Percentiles rank a stretch among this genome's conserved stretches.
These are phyloP conservation scores for Coemansia sp. DNA, from an alignment of 192 early-diverging fungal genomes.

Conservation along the genomic window DNA sequence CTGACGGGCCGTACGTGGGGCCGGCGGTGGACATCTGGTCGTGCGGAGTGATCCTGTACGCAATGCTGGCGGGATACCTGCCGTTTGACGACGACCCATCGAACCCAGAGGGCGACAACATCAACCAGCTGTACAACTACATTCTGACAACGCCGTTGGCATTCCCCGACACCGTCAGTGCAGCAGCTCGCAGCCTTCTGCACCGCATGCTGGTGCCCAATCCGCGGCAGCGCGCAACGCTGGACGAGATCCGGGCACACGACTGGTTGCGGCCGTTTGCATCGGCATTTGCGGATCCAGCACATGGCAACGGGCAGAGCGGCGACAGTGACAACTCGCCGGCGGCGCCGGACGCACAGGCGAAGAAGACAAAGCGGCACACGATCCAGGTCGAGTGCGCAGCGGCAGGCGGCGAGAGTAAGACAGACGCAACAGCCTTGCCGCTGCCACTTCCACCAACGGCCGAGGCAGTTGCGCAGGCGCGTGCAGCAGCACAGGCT, in stretches of 20 bases:
- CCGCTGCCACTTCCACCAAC: constrained; percentile 30
- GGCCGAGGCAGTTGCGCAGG: constrained; percentile 40
- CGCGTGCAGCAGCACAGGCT: constrained; percentile 48
- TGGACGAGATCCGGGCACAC: constrained; percentile 77
- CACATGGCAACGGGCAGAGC: constrained; percentile 35
- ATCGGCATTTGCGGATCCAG: constrained; percentile 50
- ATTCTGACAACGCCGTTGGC: constrained; percentile 77
- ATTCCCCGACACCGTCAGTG: constrained; percentile 85
- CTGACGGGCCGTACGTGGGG: constrained; percentile 93
- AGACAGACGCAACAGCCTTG: constrained; percentile 15
- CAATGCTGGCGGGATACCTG: constrained; percentile 87
- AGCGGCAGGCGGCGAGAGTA: constrained; percentile 11
- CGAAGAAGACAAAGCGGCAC: constrained; percentile 58
- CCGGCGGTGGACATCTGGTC: constrained; percentile 98
- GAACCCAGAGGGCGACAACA: constrained; percentile 89
- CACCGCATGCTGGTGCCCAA: constrained; percentile 90
- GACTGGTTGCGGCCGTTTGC: constrained; percentile 61
- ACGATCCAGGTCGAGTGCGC: constrained; percentile 63
- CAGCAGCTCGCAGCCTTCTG: constrained; percentile 77
- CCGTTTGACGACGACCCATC: constrained; percentile 90
- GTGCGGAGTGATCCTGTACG: constrained; percentile 96
- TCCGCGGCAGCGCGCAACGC: constrained; percentile 70
- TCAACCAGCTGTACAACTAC: constrained; percentile 80
- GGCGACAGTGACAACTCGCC: constrained; percentile 37
- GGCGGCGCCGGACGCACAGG: constrained; percentile 37